Base-by-base conservation (phyloP, 1,284 basidiomycete genomes). In the Trichosporon coremiiforme region DNA sequence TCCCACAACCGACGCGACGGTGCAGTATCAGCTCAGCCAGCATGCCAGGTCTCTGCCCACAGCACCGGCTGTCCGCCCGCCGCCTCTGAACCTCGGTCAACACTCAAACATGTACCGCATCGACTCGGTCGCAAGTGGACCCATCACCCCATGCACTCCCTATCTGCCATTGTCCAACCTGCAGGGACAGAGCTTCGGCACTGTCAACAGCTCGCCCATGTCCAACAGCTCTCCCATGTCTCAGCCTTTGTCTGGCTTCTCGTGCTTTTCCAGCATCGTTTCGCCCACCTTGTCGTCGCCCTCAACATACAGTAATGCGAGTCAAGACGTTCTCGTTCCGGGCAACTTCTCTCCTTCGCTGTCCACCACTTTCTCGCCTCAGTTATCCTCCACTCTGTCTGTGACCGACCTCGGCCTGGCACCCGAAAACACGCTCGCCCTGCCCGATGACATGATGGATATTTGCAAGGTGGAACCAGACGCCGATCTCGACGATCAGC, bases 401-500 rank as follows among this genome's bases (percentile, higher is more conserved):
- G 57, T 62, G 57, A 62, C 57, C 17, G 57, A 62, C 29, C 31
- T 62, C 9, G 57, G 57, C 57, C 57, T 62, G 57, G 57, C 57
- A 31, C 57, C 57, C 57, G 57, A 62, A 22, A 29, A 35, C 57
- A 35, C 15, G 31, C 17, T 22, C 29, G 10, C 55, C 13, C 13
- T 62, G 31, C 57, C 57, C 3, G 57, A 62, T 31, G 57, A 62
- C 57, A 33, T 62, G 57, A 62, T 62, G 29, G 57, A 62, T 7
- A 62, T 62, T 62, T 62, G 57, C 57, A 62, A 62, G 29, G 57
- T 62, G 57, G 57, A 62, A 62, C 57, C 57, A 62, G 57, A 62
- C 31, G 57, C 15, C 57, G 57, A 62, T 62, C 57, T 62, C 17
- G 57, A 62, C 57, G 57, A 62, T 62, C 57, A 33, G 7, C 57